Percentiles rank a stretch among this genome's conserved stretches.
Conservation (phyloP, 75 land plant genomes). For the Picea glauca region DNA sequence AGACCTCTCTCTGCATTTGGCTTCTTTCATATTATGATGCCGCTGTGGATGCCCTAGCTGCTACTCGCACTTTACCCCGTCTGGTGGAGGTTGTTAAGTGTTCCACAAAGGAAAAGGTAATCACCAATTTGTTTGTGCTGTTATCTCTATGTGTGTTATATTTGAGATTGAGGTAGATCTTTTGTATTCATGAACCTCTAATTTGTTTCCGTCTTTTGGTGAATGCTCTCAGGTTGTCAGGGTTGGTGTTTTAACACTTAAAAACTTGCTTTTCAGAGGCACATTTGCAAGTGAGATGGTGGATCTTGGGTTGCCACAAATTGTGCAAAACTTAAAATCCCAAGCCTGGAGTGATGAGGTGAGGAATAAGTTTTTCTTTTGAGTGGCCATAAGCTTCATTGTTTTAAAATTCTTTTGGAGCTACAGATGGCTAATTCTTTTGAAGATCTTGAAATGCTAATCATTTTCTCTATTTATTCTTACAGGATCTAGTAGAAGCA, state of each 20-base stretch:
- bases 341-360: constrained; percentile 99
- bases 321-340: constrained; percentile 83
- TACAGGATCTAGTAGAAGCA: constrained; percentile 79
- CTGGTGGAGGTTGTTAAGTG: constrained; percentile 81
- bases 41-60: constrained; percentile 71
- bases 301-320: constrained; percentile 81
- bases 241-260: constrained; percentile 71
- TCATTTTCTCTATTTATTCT: neutral
- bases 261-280: constrained; percentile 66
- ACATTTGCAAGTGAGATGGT: constrained; percentile 91
- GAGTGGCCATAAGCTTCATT: neutral
- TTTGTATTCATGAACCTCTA: neutral
- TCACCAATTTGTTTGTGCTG: neutral
- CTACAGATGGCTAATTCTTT: neutral
- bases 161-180: constrained; percentile 6
- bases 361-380: constrained; percentile 1
- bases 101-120: constrained; percentile 94
- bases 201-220: neutral
- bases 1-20: constrained; percentile 90
- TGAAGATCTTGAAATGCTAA: neutral
- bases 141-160: constrained; percentile 3
- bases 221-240: constrained; percentile 71
- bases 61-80: constrained; percentile 63
- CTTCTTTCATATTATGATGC: constrained; percentile 85
- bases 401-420: neutral